phyloP scores from a whole-genome alignment of 1,284 basidiomycete genomes.

The Cutaneotrichosporon arboriforme region DNA sequence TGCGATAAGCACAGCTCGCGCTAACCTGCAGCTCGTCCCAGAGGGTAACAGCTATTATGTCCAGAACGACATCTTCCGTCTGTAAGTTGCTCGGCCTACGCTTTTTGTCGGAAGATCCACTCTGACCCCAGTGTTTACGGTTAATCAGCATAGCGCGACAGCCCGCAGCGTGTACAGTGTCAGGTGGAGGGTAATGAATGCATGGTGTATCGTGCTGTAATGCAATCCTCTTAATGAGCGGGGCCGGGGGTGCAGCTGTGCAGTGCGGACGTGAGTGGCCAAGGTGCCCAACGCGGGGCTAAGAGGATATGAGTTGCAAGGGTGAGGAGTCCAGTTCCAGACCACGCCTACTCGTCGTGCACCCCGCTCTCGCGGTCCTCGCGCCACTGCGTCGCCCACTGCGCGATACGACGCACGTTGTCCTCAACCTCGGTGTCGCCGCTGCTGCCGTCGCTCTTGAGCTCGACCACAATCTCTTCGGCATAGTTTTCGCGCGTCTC shows the following conservation, averaged over 20 bases:
- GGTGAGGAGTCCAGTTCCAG: not conserved
- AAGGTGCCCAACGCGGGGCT: too few relatives aligned
- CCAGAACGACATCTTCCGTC: constrained; percentile 85
- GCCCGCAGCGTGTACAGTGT: not conserved
- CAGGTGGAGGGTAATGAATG: constrained; percentile 9
- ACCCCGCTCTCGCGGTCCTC: constrained; percentile 50
- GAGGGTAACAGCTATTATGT: constrained; percentile 78
- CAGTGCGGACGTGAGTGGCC: too few relatives aligned
- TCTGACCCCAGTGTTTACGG: constrained; percentile 6
- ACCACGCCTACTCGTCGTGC: constrained; percentile 27
- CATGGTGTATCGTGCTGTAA: constrained; percentile 13
- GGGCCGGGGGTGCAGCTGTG: not conserved
- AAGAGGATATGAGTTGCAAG: too few relatives aligned
- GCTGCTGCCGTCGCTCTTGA: constrained; percentile 70
- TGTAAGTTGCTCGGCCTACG: constrained; percentile 45
- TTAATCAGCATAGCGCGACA: not conserved
- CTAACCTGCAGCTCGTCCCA: constrained; percentile 56
- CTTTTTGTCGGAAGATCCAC: too few relatives aligned
- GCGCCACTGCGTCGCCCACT: constrained; percentile 79
- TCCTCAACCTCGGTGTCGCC: constrained; percentile 63
- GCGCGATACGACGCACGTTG: constrained; percentile 75
- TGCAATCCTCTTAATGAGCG: not conserved
- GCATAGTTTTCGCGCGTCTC: constrained; percentile 85
- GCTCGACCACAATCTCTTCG: constrained; percentile 76
- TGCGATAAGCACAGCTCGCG: not conserved